Conservation (phyloP, 257 asterid species). For the Capsicum rhomboideum region DNA sequence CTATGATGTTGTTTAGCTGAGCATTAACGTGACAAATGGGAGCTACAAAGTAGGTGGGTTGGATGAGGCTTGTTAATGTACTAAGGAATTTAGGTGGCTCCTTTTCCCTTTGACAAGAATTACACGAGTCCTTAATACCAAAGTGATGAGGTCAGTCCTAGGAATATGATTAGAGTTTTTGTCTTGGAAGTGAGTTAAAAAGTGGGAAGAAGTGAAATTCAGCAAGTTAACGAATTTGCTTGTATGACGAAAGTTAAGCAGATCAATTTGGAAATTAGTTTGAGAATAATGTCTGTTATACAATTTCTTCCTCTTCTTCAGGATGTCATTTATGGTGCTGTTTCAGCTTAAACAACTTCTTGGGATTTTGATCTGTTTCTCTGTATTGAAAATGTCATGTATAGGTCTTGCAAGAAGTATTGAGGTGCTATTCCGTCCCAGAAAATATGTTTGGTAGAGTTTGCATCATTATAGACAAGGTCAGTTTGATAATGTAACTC, state of each 20-base stretch:
- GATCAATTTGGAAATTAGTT: background rate
- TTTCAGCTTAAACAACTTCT: background rate
- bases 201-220: background rate
- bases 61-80: background rate
- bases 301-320: background rate
- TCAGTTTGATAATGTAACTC: conserved; percentile 23
- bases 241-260: background rate
- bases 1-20: background rate
- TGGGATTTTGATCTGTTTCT: background rate
- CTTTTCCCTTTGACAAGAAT: background rate
- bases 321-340: background rate
- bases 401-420: conserved; percentile 94
- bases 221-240: background rate
- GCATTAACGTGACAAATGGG: background rate
- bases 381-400: conserved; percentile 2
- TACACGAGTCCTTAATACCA: background rate
- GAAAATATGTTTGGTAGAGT: conserved; percentile 76
- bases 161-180: background rate
- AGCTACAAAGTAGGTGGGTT: background rate
- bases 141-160: background rate
- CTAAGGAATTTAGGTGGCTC: background rate
- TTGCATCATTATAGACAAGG: conserved; percentile 93
- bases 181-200: background rate
- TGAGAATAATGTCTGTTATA: background rate
- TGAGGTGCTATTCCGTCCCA: conserved; percentile 65